Conservation (phyloP, 306 rosid genomes). For the Hippophae gyantsensis region DNA sequence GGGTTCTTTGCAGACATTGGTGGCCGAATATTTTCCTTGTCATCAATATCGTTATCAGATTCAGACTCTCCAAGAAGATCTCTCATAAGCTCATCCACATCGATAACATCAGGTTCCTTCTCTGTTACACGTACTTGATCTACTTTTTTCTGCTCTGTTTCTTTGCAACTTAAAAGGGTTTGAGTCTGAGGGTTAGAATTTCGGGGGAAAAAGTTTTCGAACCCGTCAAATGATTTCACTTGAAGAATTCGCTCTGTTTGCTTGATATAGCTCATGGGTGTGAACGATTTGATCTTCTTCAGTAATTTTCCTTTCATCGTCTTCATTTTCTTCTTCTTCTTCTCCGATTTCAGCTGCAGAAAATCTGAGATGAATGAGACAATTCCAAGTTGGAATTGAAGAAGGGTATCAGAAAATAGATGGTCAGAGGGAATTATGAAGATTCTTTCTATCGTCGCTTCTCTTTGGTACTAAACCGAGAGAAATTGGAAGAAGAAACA, state of each 20-base stretch:
- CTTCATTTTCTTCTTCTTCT: conserved; percentile 28
- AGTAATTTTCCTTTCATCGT: conserved; percentile 62
- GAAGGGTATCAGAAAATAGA: not conserved
- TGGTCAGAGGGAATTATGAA: not conserved
- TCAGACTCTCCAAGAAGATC: conserved; percentile 41
- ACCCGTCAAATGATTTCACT: conserved; percentile 47
- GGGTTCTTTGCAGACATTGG: conserved; percentile 7
- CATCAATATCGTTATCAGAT: conserved; percentile 20
- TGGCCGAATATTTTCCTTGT: conserved; percentile 64
- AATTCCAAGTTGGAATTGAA: conserved; percentile 6
- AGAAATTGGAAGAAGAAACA: not conserved
- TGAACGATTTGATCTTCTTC: conserved; percentile 77
- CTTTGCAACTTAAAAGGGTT: conserved; percentile 20
- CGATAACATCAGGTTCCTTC: conserved; percentile 35
- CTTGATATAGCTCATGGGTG: conserved; percentile 42
- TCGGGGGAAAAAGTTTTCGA: conserved; percentile 29
- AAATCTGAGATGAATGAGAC: conserved; percentile 7
- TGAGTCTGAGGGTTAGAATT: conserved; percentile 16
- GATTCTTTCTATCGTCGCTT: conserved; percentile 1
- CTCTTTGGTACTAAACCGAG: not conserved
- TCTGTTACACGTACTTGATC: conserved; percentile 3
- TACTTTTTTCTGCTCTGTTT: conserved; percentile 27
- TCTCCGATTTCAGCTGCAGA: not conserved
- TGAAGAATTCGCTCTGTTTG: conserved; percentile 60
- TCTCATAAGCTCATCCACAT: conserved; percentile 39